Base-by-base conservation (phyloP, 164 flowering plant species). In the Vitis rupestris region DNA sequence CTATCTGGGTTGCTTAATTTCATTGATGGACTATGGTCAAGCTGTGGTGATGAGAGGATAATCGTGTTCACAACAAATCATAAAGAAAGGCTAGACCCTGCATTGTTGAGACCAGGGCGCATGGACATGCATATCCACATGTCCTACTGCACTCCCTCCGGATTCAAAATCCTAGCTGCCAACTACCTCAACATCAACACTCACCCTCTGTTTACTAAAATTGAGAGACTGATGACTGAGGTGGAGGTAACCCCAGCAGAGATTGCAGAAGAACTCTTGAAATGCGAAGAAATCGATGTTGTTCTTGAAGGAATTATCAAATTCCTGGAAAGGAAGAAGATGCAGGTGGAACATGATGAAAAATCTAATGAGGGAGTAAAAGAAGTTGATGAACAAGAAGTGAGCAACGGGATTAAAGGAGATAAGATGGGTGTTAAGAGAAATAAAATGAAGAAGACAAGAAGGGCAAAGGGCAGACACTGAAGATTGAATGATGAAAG, bases 41-140 rank as follows among this genome's bases (percentile, higher is more conserved):
- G 74, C 64, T 77, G 70, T 60, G 80, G 80, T 4, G 76, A 77
- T n/a, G 80, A 73, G 73, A 64, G 76, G 15, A 76, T 76, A 0
- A 76, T 76, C 4, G 63, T 76, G 2, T 76, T 72, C 51, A 73
- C 80, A 19, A 76, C 75, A 54, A 76, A 76, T 30, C 55, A 76
- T 63, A 72, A 58, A 30, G 73, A 76, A n/a, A 73, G n/a, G 31
- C 59, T 76, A 52, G 80, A 72, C 54, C 74, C 76, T 30, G 80
- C 74, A 17, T 56, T 77, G 76, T 30, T 77, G 27, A 61, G 76
- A 16, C 76, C 76, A 16, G 80, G 79, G 15, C 63, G 76, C 8
- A 72, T 72, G 76, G 79, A 76, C 63, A 48, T 72, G 66, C 79
- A 76, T 64, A 72, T 76, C 9, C 79, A 72, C 73, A 68, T 68